Evolutionary conservation across 1,139 yeast genomes (phyloP), one percentile per base, ranked within the genome.

Genomic region (Meyerozyma smithsonii): DNA sequence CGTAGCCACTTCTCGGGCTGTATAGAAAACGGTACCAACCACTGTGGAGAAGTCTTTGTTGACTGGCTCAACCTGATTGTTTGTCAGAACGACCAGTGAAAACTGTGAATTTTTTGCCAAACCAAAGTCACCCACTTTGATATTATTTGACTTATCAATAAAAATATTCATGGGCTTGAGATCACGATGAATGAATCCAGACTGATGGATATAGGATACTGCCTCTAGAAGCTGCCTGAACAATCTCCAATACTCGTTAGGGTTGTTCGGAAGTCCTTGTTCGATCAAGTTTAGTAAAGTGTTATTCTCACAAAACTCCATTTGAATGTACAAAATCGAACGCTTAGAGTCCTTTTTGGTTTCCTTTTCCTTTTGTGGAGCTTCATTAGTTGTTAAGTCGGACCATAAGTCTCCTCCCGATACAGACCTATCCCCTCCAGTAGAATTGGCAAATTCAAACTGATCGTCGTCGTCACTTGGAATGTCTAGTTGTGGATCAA

Each of bases 241-340:
- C 4, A 90, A 63, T 44, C 96, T 69, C 96, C 97, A 94, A 54
- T 89, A 90, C 52, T 87, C 95, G 44, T 79, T 83, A 0, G 86
- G 69, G 40, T 85, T 78, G 8, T 68, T 68, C 5, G 83, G 85
- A n/a, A 90, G 67, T 0, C 89, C 90, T 46, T 84, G 94, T 36
- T 77, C 78, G 33, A 94, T 92, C 46, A 92, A 66, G 58, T 92
- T 96, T 37, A 78, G 75, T 28, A 94, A 63, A 0, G 98, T 92
- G 44, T 87, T 87, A 54, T 92, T 92, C 52, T 94, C 98, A 63
- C 98, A 94, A 56, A 92, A 94, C 58, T 94, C 98, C 99, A 94
- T 94, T 56, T 94, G 98, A 47, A 94, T 92, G 55, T 69, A 71
- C 69, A 94, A 46, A 73, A 69, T 34, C 74, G 90, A 63, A 77